Evolutionary conservation across 225 moss, liverwort and hornwort genomes (phyloP), one percentile per base, ranked within the genome.

Genomic region (Rhytidiadelphus loreus): DNA sequence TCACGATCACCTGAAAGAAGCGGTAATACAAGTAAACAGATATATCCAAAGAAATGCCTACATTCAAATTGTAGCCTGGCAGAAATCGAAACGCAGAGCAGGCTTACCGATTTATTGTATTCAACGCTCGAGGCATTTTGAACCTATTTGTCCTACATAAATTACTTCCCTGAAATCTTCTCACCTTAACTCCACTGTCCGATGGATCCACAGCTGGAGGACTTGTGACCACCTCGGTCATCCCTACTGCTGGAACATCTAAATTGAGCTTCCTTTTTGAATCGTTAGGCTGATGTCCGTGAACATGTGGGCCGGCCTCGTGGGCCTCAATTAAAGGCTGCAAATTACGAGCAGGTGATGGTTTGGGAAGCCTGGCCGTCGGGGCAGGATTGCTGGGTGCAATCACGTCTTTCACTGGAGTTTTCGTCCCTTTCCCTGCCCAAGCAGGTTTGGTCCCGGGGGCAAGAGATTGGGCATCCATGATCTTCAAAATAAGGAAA

Each of bases 151-250:
- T 37, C 55, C 24, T 25, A 0, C 2, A 37, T 10, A 11, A 25
- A n/a, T 11, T 56, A 16, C 16, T 0, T 56, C 25, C 28, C 41
- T 18, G 7, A 25, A 72, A 65, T 32, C 24, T 18, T 85, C 91
- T 60, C 64, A 98, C 96, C 98, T 98, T 94, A 8, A 98, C 98
- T 77, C 98, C 97, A 71, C 89, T 94, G 62, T 98, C 98, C 35
- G 81, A 81, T 12, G 76, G 60, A 82, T 96, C 96, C 23, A 87
- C 87, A 50, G 64, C 55, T 44, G 88, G 50, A 35, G 83, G 85
- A 83, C 24, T 82, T 44, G 88, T 17, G 58, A 89, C 78, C 77
- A 70, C 89, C 55, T 94, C 97, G 14, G 85, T 43, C 46, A 64
- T 28, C 62, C 80, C 82, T 71, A 80, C 91, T 29, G 83, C 24